Evolutionary conservation across 805 yeast species (phyloP).

Genomic region (Candida hungchunana): DNA sequence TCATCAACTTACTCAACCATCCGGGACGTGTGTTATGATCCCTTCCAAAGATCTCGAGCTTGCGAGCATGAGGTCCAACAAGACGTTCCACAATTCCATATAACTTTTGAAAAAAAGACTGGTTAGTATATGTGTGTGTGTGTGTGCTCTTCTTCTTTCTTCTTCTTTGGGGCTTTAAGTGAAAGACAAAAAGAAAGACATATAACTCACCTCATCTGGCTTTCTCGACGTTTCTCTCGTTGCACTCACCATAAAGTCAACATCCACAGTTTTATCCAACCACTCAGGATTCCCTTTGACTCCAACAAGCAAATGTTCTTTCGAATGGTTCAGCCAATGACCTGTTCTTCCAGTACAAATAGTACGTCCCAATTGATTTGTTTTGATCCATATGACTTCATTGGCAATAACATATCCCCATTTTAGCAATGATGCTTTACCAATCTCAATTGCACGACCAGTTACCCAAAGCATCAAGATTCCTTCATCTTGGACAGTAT

Average conservation of each 20-base stretch:
- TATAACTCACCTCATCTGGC: conserved; percentile 73
- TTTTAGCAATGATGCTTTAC: conserved; percentile 64
- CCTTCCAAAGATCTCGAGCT: conserved; percentile 86
- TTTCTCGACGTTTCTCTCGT: conserved; percentile 88
- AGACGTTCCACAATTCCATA: conserved; percentile 82
- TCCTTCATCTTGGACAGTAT: conserved; percentile 77
- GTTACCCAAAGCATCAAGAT: conserved; percentile 88
- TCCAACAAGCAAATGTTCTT: conserved; percentile 86
- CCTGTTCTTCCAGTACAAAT: conserved; percentile 96
- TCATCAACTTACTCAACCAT: conserved; percentile 52
- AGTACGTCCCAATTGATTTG: conserved; percentile 82
- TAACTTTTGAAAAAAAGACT: conserved; percentile 32
- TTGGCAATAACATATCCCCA: conserved; percentile 84
- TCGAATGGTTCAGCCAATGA: conserved; percentile 94
- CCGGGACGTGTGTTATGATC: conserved; percentile 84
- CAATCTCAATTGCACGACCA: conserved; percentile 87
- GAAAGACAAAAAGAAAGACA: too few species aligned
- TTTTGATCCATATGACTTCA: conserved; percentile 87
- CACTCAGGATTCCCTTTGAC: conserved; percentile 75
- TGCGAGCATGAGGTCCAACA: conserved; percentile 72
- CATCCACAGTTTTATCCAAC: conserved; percentile 62
- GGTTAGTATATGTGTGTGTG: too few species aligned
- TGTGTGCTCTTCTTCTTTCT: too few species aligned
- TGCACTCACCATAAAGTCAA: conserved; percentile 73
- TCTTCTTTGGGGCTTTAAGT: too few species aligned